Base-by-base conservation (phyloP, 768 basidiomycete species). In the Phylloporus sp. region DNA sequence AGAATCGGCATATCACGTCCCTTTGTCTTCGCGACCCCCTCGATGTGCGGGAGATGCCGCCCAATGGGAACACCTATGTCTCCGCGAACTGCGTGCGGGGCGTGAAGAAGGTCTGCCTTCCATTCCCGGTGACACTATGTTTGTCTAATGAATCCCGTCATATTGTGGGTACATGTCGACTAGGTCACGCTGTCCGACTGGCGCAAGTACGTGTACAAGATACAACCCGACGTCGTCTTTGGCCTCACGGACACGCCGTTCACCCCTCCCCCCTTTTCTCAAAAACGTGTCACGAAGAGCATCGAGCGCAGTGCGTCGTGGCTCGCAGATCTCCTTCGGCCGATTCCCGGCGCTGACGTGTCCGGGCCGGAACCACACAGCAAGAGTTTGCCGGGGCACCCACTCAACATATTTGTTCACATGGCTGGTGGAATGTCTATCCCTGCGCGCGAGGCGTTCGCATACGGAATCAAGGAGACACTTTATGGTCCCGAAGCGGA, bases 261-360 rank as follows among this genome's bases (percentile, higher is more conserved):
- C 62, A 85, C 85, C 0, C 55, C 71, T 4, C 77, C 81, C 0
- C 81, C 86, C 0, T 78, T 81, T 54, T 91, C 89, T 4, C 91
- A 93, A 61, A 91, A 88, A 56, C 81, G 91, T 3, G 67, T 84
- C 6, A 83, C 79, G 24, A 92, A 91, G 63, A 84, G 84, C 60
- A 77, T 91, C 47, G 85, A 90, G 39, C 77, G 90, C 24, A 83
- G 82, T 3, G 62, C 72, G 0, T 67, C 76, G 1, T 93, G 91
- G 91, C 67, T 91, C 0, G 67, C 75, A 0, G 71, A 77, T 29
- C 54, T 88, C 1, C 73, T 91, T 2, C 68, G 70, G 13, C 69
- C 68, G 3, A 54, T 59, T 22, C 56, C 61, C 4, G 32, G 20
- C 7, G 31, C 47, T 4, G 22, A 50, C 18, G 20, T 20, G 0